phyloP scores from a whole-genome alignment of 202 grass and related monocot genomes.

The Setaria viridis region DNA sequence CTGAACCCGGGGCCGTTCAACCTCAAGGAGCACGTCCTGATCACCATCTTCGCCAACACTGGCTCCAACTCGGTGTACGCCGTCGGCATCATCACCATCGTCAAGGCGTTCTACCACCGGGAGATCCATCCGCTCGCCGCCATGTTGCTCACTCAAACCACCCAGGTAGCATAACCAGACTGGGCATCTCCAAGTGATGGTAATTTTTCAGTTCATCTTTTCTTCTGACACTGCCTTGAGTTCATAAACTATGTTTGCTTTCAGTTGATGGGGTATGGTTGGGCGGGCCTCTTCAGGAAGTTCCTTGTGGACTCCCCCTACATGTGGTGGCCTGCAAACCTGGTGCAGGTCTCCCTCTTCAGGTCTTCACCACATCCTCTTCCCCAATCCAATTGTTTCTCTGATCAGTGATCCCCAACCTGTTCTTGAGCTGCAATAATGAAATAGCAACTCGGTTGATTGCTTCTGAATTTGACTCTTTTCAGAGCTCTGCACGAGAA shows the following conservation, averaged over 20 bases:
- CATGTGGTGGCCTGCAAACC: constrained; percentile 89
- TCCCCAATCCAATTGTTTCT: not conserved
- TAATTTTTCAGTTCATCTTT: constrained; percentile 3
- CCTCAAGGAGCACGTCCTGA: constrained; percentile 90
- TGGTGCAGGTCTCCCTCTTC: constrained; percentile 90
- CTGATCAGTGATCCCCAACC: not conserved
- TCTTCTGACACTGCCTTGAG: not conserved
- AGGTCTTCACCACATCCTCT: constrained; percentile 33
- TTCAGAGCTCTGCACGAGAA: constrained; percentile 76
- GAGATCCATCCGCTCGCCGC: constrained; percentile 62
- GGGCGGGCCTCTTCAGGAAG: constrained; percentile 80
- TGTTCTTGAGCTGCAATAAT: constrained; percentile 3
- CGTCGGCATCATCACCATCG: constrained; percentile 74
- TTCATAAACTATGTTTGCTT: not conserved
- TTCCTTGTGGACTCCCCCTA: constrained; percentile 84
- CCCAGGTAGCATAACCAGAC: constrained; percentile 55
- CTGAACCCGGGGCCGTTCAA: constrained; percentile 89
- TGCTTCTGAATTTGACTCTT: not conserved
- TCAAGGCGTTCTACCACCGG: constrained; percentile 81
- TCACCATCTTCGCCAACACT: constrained; percentile 84
- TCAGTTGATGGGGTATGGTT: constrained; percentile 84
- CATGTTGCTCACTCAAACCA: constrained; percentile 68
- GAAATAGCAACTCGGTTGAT: not conserved
- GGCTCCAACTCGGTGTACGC: constrained; percentile 70
- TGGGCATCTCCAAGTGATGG: not conserved